Evolutionary conservation across 129 eudicot genomes (phyloP).

Genomic region (Flaveria robusta): DNA sequence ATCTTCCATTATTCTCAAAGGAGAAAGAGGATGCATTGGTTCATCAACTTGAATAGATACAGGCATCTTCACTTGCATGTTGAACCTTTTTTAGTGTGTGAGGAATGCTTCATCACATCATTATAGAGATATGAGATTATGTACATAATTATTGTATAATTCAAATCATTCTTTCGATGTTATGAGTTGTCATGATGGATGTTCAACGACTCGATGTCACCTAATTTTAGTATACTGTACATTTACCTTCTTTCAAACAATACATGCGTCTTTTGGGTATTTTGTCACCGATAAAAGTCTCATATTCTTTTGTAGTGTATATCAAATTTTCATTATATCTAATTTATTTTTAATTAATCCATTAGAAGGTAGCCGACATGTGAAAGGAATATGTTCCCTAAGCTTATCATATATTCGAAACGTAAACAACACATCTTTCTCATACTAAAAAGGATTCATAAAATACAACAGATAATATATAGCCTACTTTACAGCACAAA

Average conservation of each 20-base stretch:
- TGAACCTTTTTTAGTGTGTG: constrained; percentile 7
- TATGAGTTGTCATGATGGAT: neutral
- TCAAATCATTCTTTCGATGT: neutral
- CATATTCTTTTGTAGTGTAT: too few species aligned
- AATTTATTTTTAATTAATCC: too few species aligned
- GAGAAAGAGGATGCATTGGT: constrained; percentile 31
- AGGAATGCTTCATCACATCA: neutral
- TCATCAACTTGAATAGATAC: constrained; percentile 27
- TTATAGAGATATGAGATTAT: constrained; percentile 3
- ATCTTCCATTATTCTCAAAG: constrained; percentile 9
- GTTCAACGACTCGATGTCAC: too few species aligned
- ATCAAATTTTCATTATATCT: too few species aligned
- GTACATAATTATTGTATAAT: constrained; percentile 17
- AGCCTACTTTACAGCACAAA: constrained; percentile 39
- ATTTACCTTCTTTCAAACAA: too few species aligned
- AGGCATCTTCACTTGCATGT: neutral
- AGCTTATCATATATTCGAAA: constrained; percentile 6
- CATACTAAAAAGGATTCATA: constrained; percentile 27
- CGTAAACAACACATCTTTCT: constrained; percentile 21
- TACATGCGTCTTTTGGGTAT: too few species aligned
- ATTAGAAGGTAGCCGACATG: neutral
- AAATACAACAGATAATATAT: constrained; percentile 27
- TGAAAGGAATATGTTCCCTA: constrained; percentile 11
- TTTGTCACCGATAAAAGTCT: too few species aligned
- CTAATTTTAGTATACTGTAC: too few species aligned